Base-by-base conservation (phyloP, 192 early-diverging fungal genomes). In the Irineochytrium annulatum region DNA sequence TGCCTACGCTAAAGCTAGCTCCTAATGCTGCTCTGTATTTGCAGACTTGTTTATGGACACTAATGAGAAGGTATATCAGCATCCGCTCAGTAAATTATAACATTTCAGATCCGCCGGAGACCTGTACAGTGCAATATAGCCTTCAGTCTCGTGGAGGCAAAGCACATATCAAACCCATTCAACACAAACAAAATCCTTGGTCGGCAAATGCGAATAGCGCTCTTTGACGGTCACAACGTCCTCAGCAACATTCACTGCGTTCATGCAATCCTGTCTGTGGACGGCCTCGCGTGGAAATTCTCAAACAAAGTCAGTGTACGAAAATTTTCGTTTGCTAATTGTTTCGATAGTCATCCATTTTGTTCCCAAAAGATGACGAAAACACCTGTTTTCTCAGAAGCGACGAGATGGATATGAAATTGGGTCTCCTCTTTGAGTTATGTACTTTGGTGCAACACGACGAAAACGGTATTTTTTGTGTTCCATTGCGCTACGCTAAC, bases 341-440 rank as follows among this genome's bases (percentile, higher is more conserved):
- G 13, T 0, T 27, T 64, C 8, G 24, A 29, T 13, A 78, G 73
- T 62, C 73, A 13, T 76, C 73, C 3, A 43, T 80, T 3, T 52
- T 81, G 48, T 76, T 76, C 44, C 76, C 73, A 19, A 74, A 72
- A 45, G 75, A 75, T 52, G 71, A 81, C 48, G 71, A 76, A 45
- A 78, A 78, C 55, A 66, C 74, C 20, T 74, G 68, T 29, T 78
- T 81, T 54, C 34, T 76, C 3, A 45, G 79, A 3, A 63, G 65
- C 13, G 65, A 68, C 46, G 71, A 75, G 32, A 58, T 67, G 14
- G 79, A 78, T 27, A 60, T 72, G n/a, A 68, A 75, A 34, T 60
- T 78, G 11, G 73, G 57, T 28, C 26, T 81, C 2, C 43, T 81
- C 13, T 78, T 81, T 68, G 79, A 81, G 59, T 28, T 75, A 16